Evolutionary conservation across 2,329 filamentous ascomycete genomes (phyloP), one percentile per base, ranked within the genome.

Genomic region (Zymoseptoria passerinii): DNA sequence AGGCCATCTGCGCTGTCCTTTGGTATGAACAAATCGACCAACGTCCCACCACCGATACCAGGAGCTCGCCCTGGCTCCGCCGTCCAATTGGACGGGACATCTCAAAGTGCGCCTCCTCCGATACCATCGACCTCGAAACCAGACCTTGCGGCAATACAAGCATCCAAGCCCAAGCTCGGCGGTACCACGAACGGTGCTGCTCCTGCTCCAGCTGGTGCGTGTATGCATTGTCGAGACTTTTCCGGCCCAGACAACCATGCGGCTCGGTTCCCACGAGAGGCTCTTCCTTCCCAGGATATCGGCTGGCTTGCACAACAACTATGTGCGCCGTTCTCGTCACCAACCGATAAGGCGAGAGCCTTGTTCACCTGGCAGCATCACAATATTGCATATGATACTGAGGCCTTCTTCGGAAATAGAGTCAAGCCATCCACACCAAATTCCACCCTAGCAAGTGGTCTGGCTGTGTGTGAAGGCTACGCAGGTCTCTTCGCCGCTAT

Each of bases 291-390:
- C 0, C 57, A 67, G 8, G 80, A 84, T 64, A 77, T 94, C 3
- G 83, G 81, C 19, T 89, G 89, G 76, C 80, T 99, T 23, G 91
- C 92, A 0, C 81, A 83, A 54, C 83, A 88, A 54, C 81, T 97
- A 19, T 95, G 90, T 58, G 78, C 81, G 3, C 87, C 88, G 0
- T 96, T 97, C 69, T 75, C 84, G 0, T 96, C 90, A 0, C 92
- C 87, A 0, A 96, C 92, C 0, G 92, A 97, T 73, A 96, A 96
- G 76, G 92, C 94, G 2, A 83, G 94, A 28, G 90, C 85, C 1
- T 89, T 99, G 60, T 97, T 97, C 71, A 90, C 89, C 1, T 99
- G 94, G 94, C 84, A 92, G 48, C 92, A 97, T 74, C 86, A 97
- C 73, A 97, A 97, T 67, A 86, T 99, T 58, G 81, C 80, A 52